Evolutionary conservation across 73 alveolate genomes (phyloP).

Genomic region (Tetrahymena malaccensis): DNA sequence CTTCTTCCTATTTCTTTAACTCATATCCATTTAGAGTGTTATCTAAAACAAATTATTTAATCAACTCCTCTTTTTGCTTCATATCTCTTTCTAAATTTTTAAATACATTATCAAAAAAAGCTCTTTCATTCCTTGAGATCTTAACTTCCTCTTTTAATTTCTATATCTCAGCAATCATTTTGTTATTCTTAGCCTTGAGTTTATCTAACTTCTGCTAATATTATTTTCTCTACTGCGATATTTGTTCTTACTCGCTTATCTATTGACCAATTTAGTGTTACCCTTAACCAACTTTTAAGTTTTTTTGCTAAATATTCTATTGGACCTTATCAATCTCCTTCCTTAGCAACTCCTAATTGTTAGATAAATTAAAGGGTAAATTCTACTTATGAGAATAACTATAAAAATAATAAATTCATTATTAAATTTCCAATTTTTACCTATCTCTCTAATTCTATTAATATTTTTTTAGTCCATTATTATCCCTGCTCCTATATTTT

Average conservation of each 20-base stretch:
- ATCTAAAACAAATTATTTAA: slow-evolving; percentile 6
- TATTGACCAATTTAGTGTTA: neutral
- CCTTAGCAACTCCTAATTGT: neutral
- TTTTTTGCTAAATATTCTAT: neutral
- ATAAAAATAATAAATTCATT: neutral
- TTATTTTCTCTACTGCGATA: neutral
- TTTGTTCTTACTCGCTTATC: neutral
- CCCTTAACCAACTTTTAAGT: neutral
- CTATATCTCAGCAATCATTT: slow-evolving; percentile 31
- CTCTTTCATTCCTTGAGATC: slow-evolving; percentile 33
- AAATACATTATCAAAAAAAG: slow-evolving; percentile 28
- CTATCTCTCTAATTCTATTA: neutral
- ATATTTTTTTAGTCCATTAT: neutral
- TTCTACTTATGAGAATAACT: neutral
- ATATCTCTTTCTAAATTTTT: slow-evolving; percentile 40
- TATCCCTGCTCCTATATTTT: neutral
- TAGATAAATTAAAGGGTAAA: neutral
- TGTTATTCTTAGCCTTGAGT: slow-evolving; percentile 23
- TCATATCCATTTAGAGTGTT: neutral
- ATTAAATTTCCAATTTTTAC: neutral
- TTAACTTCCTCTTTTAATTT: slow-evolving; percentile 28
- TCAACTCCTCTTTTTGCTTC: slow-evolving; percentile 30
- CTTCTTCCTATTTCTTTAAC: neutral
- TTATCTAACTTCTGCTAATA: slow-evolving; percentile 7
- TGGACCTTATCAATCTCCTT: neutral